Evolutionary conservation across 306 rosid genomes (phyloP), one percentile per base, ranked within the genome.

Genomic region (Vigna hirtella): DNA sequence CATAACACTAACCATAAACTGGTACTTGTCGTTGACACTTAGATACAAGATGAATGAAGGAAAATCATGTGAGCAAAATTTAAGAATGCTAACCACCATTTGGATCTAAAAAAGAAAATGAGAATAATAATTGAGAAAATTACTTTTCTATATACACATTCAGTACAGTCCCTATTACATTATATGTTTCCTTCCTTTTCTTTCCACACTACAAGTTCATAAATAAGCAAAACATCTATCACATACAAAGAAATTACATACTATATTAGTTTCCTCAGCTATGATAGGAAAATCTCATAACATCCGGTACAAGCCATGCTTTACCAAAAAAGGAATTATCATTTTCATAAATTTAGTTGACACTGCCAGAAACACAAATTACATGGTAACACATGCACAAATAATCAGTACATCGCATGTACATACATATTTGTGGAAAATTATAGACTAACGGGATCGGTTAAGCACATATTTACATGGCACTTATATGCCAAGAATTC

Each of bases 41-140:
- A 64, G 70, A 70, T 51, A 82, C 38, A 51, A 62, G 47, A 48
- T 63, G 56, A 24, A 55, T n/a, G 73, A 64, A 70, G 71, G 48
- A 77, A 26, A 77, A 18, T 20, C 64, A 72, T 3, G 47, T 63
- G 42, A 55, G 65, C 48, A 71, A 78, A 43, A 28, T 32, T 53
- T 20, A 53, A 34, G 10, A 76, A 61, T 30, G n/a, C 51, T 26
- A 10, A 38, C 55, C 18, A 61, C 43, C 74, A 82, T 82, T 70
- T 42, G 47, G 62, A 43, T 30, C n/a, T 51, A 70, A 34, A 57
- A 7, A 34, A 66, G 59, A 74, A 30, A 30, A 30, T 30, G 34
- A 30, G 34, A 30, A 30, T 30, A 30, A 30, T 30, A 30, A 30
- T 30, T 49, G 36, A 53, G 50, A 81, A 56, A 24, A 26, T 77